Evolutionary conservation across 768 basidiomycete species (phyloP).

Genomic region (Lyophyllum semitale): DNA sequence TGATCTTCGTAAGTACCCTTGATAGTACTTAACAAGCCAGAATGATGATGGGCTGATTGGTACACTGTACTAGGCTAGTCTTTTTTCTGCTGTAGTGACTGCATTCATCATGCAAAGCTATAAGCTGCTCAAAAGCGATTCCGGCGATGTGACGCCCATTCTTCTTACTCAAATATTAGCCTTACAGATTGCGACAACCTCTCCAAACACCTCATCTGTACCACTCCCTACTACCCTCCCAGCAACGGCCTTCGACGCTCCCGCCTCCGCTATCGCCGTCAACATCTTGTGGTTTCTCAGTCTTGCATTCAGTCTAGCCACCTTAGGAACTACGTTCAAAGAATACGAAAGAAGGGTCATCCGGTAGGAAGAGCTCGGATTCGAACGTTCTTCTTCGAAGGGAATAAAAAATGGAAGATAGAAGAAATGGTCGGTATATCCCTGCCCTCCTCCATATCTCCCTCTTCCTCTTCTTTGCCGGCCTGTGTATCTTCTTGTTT

Average conservation of each 20-base stretch:
- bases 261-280: conserved; percentile 21
- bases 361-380: conserved; percentile 2
- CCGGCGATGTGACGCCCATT: not conserved
- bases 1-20: not conserved
- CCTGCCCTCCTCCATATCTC: conserved; percentile 8
- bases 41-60: too few species aligned
- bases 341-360: not conserved
- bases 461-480: conserved; percentile 8
- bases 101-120: not conserved
- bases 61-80: not conserved
- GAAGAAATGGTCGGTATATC: not conserved
- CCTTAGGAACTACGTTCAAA: conserved; percentile 7
- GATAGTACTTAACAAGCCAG: not conserved
- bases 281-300: conserved; percentile 33
- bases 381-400: conserved; percentile 1
- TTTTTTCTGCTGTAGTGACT: not conserved
- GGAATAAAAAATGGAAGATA: conserved; percentile 3
- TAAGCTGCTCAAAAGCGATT: not conserved
- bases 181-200: not conserved
- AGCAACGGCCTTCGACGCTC: conserved; percentile 8
- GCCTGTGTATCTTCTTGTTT: conserved; percentile 4
- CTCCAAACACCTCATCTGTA: not conserved
- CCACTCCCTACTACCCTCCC: not conserved
- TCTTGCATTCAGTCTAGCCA: conserved; percentile 25
- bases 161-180: not conserved